Evolutionary conservation across 169 alveolate genomes (phyloP).

Genomic region (Cyclospora cayetanensis): DNA sequence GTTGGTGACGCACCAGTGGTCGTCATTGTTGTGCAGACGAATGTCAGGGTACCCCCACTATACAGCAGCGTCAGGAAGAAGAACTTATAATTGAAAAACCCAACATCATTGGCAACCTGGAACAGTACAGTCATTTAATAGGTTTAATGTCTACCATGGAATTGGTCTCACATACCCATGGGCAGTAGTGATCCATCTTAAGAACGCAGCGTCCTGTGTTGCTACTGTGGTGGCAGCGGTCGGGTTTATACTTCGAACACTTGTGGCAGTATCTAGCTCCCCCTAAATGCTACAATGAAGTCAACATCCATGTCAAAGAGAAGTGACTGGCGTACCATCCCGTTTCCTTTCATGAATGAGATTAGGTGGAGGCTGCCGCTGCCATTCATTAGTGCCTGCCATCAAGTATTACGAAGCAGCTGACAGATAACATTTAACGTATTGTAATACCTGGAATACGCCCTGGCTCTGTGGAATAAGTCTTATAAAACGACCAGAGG

Average conservation of each 20-base stretch:
- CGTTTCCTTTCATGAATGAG: conserved; percentile 66
- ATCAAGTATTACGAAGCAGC: background rate
- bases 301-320: background rate
- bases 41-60: conserved; percentile 25
- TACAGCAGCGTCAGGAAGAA: conserved; percentile 78
- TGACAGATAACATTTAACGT: background rate
- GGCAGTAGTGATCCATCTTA: conserved; percentile 73
- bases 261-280: conserved; percentile 69
- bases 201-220: conserved; percentile 64
- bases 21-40: conserved; percentile 37
- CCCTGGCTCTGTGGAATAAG: conserved; percentile 65
- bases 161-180: conserved; percentile 56
- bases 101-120: conserved; percentile 71
- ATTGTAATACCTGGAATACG: conserved; percentile 59
- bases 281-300: background rate
- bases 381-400: conserved; percentile 64
- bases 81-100: conserved; percentile 73
- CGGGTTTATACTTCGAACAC: conserved; percentile 70
- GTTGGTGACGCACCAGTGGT: conserved; percentile 34
- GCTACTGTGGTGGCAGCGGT: conserved; percentile 71
- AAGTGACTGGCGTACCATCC: conserved; percentile 34
- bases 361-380: conserved; percentile 51
- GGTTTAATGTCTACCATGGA: too few relatives aligned
- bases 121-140: background rate
- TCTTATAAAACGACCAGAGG: conserved; percentile 69